Evolutionary conservation across 352 stramenopile species (phyloP), one percentile per base, ranked within the genome.

Genomic region (Globisporangium viniferum): DNA sequence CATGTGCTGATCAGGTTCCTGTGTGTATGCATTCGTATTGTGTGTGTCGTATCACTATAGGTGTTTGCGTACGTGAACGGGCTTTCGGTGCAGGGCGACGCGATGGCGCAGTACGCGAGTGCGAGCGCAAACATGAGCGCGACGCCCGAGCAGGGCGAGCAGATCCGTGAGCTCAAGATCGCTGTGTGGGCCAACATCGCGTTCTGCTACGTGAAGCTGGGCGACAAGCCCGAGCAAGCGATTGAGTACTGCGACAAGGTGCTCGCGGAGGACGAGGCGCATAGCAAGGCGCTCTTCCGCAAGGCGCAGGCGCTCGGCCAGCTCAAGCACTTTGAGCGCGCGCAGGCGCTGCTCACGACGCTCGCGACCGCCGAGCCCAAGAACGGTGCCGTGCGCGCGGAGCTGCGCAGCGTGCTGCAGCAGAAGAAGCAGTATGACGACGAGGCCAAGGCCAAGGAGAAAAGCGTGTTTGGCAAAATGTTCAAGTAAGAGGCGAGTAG

Each of bases 1-100:
- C 44, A 51, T 51, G 15, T n/a, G 44, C 44, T 51, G 44, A 51
- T 24, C 5, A 6, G 9, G 44, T 18, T 7, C 24, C 24, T 24
- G 24, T n/a, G 5, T n/a, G 2, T 66, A 35, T 55, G 29, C 29
- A 33, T 6, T 33, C 31, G 31, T 57, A 6, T n/a, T 24, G 20
- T 67, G 7, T 64, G 12, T 49, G 8, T 6, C 0, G 7, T 62
- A 27, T 61, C 3, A 24, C 5, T 58, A 12, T 41, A 79, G 73
- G 82, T 95, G 44, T 94, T 94, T 68, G 81, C 87, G 41, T 95
- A 94, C 64, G 77, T 95, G 41, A 95, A 94, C 67, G 88, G 88
- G 0, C 53, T 95, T 35, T 92, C 84, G 12, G 77, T 88, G 57
- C 69, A 88, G 27, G 86, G 86, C 36, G 88, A 95, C 69, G 76